These are phyloP conservation scores for Scedosporium minutisporum DNA, from an alignment of 2,329 filamentous ascomycete species.

Conservation along the genomic window DNA sequence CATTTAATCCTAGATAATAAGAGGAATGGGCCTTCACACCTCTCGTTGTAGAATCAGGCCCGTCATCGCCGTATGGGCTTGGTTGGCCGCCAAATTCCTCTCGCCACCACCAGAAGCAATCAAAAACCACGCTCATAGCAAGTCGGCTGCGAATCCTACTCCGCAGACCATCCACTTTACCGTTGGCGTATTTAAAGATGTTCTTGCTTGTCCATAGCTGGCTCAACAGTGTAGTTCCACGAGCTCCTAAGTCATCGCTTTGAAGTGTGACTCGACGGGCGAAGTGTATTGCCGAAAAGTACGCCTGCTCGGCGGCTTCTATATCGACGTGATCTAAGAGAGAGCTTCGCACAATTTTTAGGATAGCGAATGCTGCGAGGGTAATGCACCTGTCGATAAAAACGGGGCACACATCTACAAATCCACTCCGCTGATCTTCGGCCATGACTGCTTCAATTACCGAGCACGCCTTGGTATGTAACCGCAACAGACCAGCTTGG, in stretches of 20 bases:
- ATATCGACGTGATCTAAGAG: conserved; percentile 19
- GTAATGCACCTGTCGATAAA: conserved; percentile 20
- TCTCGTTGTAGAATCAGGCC: not conserved
- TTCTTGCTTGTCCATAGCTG: not conserved
- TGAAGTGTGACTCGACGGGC: not conserved
- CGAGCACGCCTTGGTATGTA: not conserved
- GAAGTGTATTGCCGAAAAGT: not conserved
- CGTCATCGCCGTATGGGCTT: conserved; percentile 11
- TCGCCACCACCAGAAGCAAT: conserved; percentile 47
- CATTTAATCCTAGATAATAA: too few species aligned
- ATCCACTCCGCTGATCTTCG: not conserved
- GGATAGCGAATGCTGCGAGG: conserved; percentile 38
- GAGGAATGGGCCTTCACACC: too few species aligned
- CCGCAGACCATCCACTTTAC: conserved; percentile 6
- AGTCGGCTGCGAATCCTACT: conserved; percentile 37
- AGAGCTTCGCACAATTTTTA: conserved; percentile 37
- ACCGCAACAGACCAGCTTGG: not conserved
- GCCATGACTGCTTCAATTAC: not conserved
- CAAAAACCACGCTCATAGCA: conserved; percentile 44
- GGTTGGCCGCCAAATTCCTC: conserved; percentile 25
- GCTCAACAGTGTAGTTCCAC: not conserved
- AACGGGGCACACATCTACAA: not conserved
- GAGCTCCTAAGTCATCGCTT: not conserved
- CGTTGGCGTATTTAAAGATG: not conserved
- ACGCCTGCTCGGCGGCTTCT: not conserved